Evolutionary conservation across 305 asterid genomes (phyloP).

Genomic region (Rubia peregrina): DNA sequence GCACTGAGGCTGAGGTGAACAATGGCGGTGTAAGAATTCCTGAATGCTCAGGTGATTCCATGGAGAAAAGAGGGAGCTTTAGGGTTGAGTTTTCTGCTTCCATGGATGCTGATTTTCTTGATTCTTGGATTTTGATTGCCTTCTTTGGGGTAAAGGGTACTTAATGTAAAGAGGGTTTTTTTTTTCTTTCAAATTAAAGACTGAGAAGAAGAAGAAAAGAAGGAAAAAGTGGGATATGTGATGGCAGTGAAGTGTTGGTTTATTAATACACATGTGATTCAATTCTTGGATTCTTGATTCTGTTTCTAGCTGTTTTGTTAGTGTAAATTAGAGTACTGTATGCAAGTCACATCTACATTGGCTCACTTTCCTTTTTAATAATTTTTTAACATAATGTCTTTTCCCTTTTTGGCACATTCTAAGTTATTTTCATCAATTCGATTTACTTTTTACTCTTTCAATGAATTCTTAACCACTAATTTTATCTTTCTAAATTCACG

Average conservation of each 20-base stretch:
- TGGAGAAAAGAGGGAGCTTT: slow-evolving; percentile 29
- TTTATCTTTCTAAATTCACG: too few species aligned
- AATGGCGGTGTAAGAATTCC: slow-evolving; percentile 39
- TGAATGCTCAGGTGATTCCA: slow-evolving; percentile 25
- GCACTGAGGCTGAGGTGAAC: slow-evolving; percentile 34
- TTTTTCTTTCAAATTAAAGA: neutral
- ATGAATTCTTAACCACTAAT: too few species aligned
- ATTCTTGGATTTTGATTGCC: neutral
- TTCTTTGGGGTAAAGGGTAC: neutral
- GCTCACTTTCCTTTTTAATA: too few species aligned
- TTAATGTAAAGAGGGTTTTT: neutral
- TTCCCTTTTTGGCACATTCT: too few species aligned
- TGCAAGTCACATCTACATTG: neutral
- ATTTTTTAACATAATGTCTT: too few species aligned
- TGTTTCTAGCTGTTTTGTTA: neutral
- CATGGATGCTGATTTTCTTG: slow-evolving; percentile 12
- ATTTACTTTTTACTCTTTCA: too few species aligned
- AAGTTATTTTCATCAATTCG: too few species aligned
- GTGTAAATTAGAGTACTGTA: neutral
- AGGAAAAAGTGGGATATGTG: neutral
- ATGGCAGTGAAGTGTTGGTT: neutral
- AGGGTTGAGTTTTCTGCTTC: slow-evolving; percentile 20
- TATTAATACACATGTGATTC: neutral
- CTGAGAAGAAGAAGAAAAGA: neutral
- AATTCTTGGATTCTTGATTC: neutral